Percentiles rank a stretch among this genome's conserved stretches.
These are phyloP conservation scores for Suhomyces panamericanus DNA, from an alignment of 1,139 yeast genomes.

Conservation along the genomic window DNA sequence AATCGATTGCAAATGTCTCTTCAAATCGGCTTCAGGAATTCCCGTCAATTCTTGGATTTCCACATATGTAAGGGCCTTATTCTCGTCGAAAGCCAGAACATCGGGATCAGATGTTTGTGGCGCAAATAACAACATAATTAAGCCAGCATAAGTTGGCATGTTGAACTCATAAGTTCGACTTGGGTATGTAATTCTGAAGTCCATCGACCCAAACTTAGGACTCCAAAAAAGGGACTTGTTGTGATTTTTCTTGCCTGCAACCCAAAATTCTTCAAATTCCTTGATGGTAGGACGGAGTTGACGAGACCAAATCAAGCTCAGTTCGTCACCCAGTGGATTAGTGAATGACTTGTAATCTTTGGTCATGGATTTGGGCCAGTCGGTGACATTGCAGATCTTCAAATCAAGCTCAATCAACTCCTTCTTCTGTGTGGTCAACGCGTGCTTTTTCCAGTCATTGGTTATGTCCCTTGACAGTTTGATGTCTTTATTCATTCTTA, in stretches of 20 bases:
- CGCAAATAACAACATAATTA: slow-evolving; percentile 72
- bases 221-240: slow-evolving; percentile 84
- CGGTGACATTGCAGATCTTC: slow-evolving; percentile 54
- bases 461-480: slow-evolving; percentile 64
- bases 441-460: slow-evolving; percentile 46
- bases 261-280: slow-evolving; percentile 48
- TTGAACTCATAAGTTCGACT: slow-evolving; percentile 75
- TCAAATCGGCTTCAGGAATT: slow-evolving; percentile 71
- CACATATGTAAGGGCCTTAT: slow-evolving; percentile 44
- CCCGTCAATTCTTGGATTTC: slow-evolving; percentile 68
- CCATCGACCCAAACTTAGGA: slow-evolving; percentile 79
- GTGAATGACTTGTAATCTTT: slow-evolving; percentile 56
- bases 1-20: slow-evolving; percentile 78
- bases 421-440: slow-evolving; percentile 21
- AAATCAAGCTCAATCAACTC: slow-evolving; percentile 39
- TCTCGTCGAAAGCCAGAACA: slow-evolving; percentile 46
- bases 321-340: slow-evolving; percentile 31
- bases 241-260: slow-evolving; percentile 56
- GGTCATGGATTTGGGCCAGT: slow-evolving; percentile 54
- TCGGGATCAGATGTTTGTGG: slow-evolving; percentile 51
- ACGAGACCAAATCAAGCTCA: slow-evolving; percentile 51
- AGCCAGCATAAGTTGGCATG: slow-evolving; percentile 78
- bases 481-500: slow-evolving; percentile 88
- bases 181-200: slow-evolving; percentile 66
- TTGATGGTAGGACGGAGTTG: slow-evolving; percentile 39